A percentile compares a stretch with the other conserved stretches of the same genome.
These are phyloP conservation scores for Calophaca sinica DNA, from an alignment of 306 rosid genomes.

Conservation along the genomic window DNA sequence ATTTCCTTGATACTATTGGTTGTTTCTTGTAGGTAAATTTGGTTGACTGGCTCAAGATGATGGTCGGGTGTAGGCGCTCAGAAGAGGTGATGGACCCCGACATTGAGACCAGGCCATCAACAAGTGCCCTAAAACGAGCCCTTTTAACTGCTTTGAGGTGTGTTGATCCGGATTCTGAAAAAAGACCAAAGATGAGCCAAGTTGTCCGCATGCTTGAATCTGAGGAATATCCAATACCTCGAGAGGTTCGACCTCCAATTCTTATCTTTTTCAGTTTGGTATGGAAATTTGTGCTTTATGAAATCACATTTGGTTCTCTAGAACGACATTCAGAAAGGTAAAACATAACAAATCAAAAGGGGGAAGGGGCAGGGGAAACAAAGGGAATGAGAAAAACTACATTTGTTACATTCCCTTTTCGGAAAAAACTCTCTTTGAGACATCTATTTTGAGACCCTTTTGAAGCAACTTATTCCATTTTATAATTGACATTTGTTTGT, in stretches of 20 bases:
- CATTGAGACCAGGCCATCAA: slow-evolving; percentile 77
- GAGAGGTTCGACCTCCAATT: slow-evolving; percentile 70
- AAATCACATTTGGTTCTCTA: slow-evolving; percentile 26
- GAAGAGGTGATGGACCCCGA: slow-evolving; percentile 88
- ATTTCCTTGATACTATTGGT: slow-evolving; percentile 28
- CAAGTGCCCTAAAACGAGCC: slow-evolving; percentile 78
- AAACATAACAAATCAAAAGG: not conserved
- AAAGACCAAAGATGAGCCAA: slow-evolving; percentile 88
- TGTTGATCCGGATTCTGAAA: slow-evolving; percentile 82
- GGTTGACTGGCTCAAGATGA: slow-evolving; percentile 63
- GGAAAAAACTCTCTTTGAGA: not conserved
- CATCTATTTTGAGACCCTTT: slow-evolving; percentile 29
- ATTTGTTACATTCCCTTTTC: slow-evolving; percentile 1
- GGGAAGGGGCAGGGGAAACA: not conserved
- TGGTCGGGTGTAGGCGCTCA: slow-evolving; percentile 84
- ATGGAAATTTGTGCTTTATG: not conserved
- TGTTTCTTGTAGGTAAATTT: slow-evolving; percentile 66
- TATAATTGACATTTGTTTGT: not conserved
- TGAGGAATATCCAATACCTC: slow-evolving; percentile 79
- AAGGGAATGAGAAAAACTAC: not conserved
- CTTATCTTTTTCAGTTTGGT: slow-evolving; percentile 3
- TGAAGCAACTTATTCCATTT: not conserved
- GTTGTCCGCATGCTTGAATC: slow-evolving; percentile 90
- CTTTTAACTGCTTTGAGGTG: slow-evolving; percentile 88
- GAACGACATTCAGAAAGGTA: not conserved